Evolutionary conservation across 768 basidiomycete genomes (phyloP).

Genomic region (Russula griseocarnosa): DNA sequence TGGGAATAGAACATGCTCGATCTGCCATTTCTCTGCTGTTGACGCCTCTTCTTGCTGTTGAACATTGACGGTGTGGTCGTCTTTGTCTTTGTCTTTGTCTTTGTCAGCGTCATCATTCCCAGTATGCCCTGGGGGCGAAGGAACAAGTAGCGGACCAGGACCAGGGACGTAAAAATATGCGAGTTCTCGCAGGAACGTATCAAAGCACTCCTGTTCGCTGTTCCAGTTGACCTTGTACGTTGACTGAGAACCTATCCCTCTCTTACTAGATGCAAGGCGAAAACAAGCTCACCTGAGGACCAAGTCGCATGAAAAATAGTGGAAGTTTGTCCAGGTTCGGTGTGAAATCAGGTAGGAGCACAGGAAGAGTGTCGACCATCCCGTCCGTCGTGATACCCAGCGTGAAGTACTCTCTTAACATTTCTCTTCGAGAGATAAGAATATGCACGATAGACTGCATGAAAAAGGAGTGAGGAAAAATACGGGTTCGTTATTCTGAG

Average conservation of each 20-base stretch:
- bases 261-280: neutral
- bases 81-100: conserved; percentile 15
- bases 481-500: neutral
- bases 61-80: conserved; percentile 31
- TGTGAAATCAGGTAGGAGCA: conserved; percentile 80
- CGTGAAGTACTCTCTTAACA: conserved; percentile 92
- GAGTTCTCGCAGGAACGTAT: conserved; percentile 79
- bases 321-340: conserved; percentile 91
- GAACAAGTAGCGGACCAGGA: conserved; percentile 36
- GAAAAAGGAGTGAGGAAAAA: neutral
- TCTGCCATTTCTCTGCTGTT: conserved; percentile 73
- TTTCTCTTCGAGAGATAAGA: conserved; percentile 60
- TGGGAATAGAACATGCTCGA: conserved; percentile 89
- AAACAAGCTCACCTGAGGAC: conserved; percentile 57
- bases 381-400: conserved; percentile 66
- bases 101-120: conserved; percentile 2
- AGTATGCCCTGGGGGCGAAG: conserved; percentile 16
- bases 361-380: conserved; percentile 68
- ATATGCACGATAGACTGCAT: conserved; percentile 60
- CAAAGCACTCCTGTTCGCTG: conserved; percentile 80
- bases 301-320: conserved; percentile 83
- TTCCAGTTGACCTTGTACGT: conserved; percentile 79
- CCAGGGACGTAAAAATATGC: conserved; percentile 85
- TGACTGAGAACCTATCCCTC: conserved; percentile 4
- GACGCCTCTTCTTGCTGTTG: conserved; percentile 45